A percentile compares a stretch with the other conserved stretches of the same genome.
Conservation (phyloP, 1,139 yeast species). For the Pichia sp. region DNA sequence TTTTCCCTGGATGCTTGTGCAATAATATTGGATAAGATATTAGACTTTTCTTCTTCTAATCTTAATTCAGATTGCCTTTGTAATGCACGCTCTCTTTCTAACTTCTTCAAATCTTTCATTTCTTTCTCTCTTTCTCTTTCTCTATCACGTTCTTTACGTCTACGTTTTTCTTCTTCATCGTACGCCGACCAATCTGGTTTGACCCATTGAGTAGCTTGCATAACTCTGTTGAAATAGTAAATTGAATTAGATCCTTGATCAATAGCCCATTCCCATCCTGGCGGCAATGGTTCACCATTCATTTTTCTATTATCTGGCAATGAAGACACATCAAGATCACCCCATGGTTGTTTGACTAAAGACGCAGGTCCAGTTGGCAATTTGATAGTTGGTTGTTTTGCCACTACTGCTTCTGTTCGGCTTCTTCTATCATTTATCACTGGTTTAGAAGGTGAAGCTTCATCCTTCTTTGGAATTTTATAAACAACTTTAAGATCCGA, state of each 20-base stretch:
- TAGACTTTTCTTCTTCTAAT: conserved; percentile 23
- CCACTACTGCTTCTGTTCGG: conserved; percentile 12
- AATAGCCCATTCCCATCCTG: conserved; percentile 53
- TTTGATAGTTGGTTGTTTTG: background rate
- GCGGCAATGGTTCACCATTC: conserved; percentile 41
- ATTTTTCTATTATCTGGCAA: conserved; percentile 20
- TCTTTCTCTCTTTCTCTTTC: conserved; percentile 27
- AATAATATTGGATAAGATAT: conserved; percentile 28
- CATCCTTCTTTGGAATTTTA: conserved; percentile 62
- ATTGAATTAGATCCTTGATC: conserved; percentile 40
- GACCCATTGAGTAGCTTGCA: conserved; percentile 57
- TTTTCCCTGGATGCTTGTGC: conserved; percentile 27
- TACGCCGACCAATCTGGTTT: conserved; percentile 37
- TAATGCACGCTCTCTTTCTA: conserved; percentile 27
- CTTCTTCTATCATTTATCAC: conserved; percentile 37
- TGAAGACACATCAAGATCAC: conserved; percentile 16
- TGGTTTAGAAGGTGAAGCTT: conserved; percentile 9
- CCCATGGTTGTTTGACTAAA: conserved; percentile 18
- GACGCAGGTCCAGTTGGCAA: conserved; percentile 19
- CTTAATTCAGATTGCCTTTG: conserved; percentile 25
- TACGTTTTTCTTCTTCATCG: conserved; percentile 23
- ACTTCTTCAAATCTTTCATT: conserved; percentile 14
- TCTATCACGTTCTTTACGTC: conserved; percentile 30
- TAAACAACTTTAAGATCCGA: conserved; percentile 74
- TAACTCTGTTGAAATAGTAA: conserved; percentile 55